Evolutionary conservation across 2,329 filamentous ascomycete genomes (phyloP), one percentile per base, ranked within the genome.

Genomic region (Pochonia chlamydosporia): DNA sequence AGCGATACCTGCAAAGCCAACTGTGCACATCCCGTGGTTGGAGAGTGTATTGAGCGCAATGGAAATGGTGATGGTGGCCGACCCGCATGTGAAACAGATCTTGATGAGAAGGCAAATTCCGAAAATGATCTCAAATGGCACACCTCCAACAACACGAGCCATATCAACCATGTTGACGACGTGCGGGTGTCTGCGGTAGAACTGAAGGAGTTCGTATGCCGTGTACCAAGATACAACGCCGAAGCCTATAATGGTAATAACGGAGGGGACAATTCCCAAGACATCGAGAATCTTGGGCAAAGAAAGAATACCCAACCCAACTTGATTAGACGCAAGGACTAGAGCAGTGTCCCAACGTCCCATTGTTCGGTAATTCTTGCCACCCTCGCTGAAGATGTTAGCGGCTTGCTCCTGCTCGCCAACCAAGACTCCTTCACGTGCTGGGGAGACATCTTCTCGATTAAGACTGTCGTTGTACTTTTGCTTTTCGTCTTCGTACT

Each of bases 121-220:
- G 8, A 59, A 49, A 1, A 56, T 23, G 18, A 59, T 51, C 24
- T 59, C 60, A 13, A 65, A 52, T 3, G 54, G 47, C 1, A 54
- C 53, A 2, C 63, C 62, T 1, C 63, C 70, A 68, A 78, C 56
- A 66, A 79, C 57, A 70, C 74, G 58, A 74, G 76, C 73, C 78
- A 87, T 81, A 56, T 88, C 84, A 55, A 83, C 86, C 7, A 87
- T 79, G 65, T 87, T 84, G 54, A 82, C 75, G 48, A 85, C 76
- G 60, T 87, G 79, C 1, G 82, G 83, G 58, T 88, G 79, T 43
- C 77, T 74, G 49, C 85, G 67, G 62, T 82, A 87, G 63, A 86
- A 87, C 59, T 83, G 78, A 78, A 83, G 85, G 25, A 65, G 55
- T 30, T 59, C 59, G 16, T 63, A 60, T 10, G 84, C 63, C 1